phyloP scores from a whole-genome alignment of 2,329 filamentous ascomycete species.

The Neocucurbitaria cava region DNA sequence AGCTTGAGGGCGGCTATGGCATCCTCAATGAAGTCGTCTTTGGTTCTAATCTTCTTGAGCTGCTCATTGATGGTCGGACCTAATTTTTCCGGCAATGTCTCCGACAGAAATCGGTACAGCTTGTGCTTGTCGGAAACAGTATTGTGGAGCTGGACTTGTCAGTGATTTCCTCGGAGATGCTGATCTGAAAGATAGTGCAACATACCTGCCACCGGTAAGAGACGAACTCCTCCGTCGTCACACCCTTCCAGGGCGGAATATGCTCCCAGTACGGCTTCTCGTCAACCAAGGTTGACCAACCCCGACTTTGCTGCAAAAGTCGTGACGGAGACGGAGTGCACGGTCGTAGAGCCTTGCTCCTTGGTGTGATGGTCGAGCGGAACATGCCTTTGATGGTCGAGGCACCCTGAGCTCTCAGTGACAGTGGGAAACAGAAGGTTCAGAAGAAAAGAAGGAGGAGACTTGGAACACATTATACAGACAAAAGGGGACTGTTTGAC shows the following conservation, averaged over 20 bases:
- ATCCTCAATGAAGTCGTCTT: slow-evolving; percentile 63
- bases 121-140: slow-evolving; percentile 58
- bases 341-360: slow-evolving; percentile 1
- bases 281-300: slow-evolving; percentile 17
- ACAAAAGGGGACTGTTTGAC: not conserved
- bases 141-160: slow-evolving; percentile 53
- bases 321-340: not conserved
- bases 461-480: not conserved
- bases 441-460: not conserved
- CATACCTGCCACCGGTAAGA: slow-evolving; percentile 64
- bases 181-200: slow-evolving; percentile 11
- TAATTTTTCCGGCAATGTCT: slow-evolving; percentile 60
- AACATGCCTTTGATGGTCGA: slow-evolving; percentile 8
- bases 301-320: slow-evolving; percentile 5
- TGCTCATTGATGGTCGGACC: slow-evolving; percentile 44
- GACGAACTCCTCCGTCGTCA: slow-evolving; percentile 58
- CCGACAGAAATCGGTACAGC: slow-evolving; percentile 58
- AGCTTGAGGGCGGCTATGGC: slow-evolving; percentile 59
- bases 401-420: not conserved
- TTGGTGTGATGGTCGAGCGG: not conserved
- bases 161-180: slow-evolving; percentile 4
- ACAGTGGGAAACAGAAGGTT: not conserved
- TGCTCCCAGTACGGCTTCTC: slow-evolving; percentile 58
- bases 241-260: slow-evolving; percentile 58
- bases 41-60: slow-evolving; percentile 52